Evolutionary conservation across 2,329 filamentous ascomycete genomes (phyloP), one percentile per base, ranked within the genome.

Genomic region (Fusarium nematophilum): DNA sequence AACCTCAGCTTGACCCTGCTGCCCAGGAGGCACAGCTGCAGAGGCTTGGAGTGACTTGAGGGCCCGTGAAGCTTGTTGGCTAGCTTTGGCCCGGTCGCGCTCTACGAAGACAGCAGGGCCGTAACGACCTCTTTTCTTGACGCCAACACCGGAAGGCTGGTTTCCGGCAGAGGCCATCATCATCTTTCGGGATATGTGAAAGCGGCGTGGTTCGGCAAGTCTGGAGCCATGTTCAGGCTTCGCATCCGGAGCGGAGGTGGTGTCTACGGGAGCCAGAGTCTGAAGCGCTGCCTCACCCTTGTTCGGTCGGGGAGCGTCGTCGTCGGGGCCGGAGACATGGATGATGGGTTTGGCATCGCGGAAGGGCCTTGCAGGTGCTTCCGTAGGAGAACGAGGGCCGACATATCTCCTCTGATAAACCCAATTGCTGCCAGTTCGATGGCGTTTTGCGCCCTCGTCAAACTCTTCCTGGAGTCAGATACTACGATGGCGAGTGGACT

Each of bases 51-150:
- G 45, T 31, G 55, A 30, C 31, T 62, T 42, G 17, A 47, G 50
- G 13, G 42, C 46, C 29, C 56, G 59, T 4, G 61, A 58, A 13
- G 66, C 60, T 23, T 72, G 53, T 39, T 70, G 57, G 10, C 54
- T 50, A 17, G 68, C 74, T 67, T 68, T 79, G 62, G 69, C 79
- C 42, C 77, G 76, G 39, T 76, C 79, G 9, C 82, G 79, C 70
- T 87, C 85, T 4, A 87, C 78, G 55, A 87, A 87, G 3, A 86
- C 73, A 7, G 83, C 78, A n/a, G 81, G 74, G 4, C 73, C 73
- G 27, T 76, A 72, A 11, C 79, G 75, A 5, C 61, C 64, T 49
- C 76, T 76, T 70, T 82, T 84, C 13, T 75, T 75, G 5, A 75
- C 51, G 2, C 75, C 73, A 6, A 72, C 53, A 33, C 65, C 59